Evolutionary conservation across 176 grass and related monocot genomes (phyloP).

Genomic region (Oryza punctata): DNA sequence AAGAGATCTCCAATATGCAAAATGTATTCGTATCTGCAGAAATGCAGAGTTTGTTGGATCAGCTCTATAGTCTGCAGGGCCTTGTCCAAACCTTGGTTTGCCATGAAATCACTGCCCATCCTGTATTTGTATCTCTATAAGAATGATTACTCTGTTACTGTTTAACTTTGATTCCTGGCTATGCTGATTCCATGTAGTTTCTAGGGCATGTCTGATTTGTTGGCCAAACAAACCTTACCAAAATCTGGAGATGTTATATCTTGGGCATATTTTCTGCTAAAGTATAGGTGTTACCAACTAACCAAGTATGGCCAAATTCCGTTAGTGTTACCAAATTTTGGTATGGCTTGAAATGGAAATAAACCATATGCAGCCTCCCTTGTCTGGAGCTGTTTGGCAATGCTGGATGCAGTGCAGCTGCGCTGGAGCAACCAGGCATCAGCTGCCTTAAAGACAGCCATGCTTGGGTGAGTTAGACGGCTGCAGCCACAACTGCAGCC

Average conservation of each 20-base stretch:
- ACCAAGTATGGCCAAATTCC: not conserved
- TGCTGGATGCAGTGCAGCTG: too few relatives aligned
- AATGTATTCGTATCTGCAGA: not conserved
- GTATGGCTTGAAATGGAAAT: not conserved
- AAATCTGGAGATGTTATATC: not conserved
- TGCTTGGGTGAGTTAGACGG: too few relatives aligned
- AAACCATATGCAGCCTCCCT: too few relatives aligned
- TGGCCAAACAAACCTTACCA: not conserved
- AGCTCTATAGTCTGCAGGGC: not conserved
- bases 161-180: not conserved
- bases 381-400: too few relatives aligned
- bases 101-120: not conserved
- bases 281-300: not conserved
- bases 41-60: not conserved
- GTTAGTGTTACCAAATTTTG: not conserved
- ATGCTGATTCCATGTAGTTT: not conserved
- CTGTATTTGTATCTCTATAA: not conserved
- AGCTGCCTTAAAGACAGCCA: too few relatives aligned
- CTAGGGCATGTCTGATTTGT: not conserved
- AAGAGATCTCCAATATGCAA: not conserved
- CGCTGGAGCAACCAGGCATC: too few relatives aligned
- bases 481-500: too few relatives aligned
- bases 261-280: not conserved
- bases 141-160: not conserved
- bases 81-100: not conserved